Evolutionary conservation across 2,329 filamentous ascomycete species (phyloP).

Genomic region (Xylariomycetidae sp.): DNA sequence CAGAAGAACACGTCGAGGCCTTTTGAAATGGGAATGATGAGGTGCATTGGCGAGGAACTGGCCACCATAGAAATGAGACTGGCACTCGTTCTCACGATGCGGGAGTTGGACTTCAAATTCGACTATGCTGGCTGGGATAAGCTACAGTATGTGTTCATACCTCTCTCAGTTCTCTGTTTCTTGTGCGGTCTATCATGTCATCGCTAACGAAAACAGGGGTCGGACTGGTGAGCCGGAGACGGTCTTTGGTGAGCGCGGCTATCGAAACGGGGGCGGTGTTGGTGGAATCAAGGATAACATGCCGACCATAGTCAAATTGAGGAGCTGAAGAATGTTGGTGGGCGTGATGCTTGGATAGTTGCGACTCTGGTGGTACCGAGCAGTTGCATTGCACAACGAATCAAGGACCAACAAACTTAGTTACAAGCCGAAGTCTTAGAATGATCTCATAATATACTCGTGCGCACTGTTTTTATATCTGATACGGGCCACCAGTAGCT

Average conservation of each 20-base stretch:
- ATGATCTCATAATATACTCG: too few relatives aligned
- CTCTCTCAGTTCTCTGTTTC: background rate
- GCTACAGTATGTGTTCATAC: conserved; percentile 4
- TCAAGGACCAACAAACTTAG: too few relatives aligned
- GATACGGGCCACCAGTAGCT: too few relatives aligned
- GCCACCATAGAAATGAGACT: conserved; percentile 22
- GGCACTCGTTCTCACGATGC: conserved; percentile 15
- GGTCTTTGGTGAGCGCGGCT: background rate
- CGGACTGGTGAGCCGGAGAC: background rate
- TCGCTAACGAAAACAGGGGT: background rate
- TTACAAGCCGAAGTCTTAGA: too few relatives aligned
- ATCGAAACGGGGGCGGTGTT: background rate
- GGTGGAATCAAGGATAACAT: background rate
- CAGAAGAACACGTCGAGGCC: conserved; percentile 23
- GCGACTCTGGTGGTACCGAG: too few relatives aligned
- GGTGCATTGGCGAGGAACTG: conserved; percentile 26
- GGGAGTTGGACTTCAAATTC: conserved; percentile 16
- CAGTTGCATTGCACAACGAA: too few relatives aligned
- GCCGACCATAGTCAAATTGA: background rate
- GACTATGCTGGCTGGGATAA: conserved; percentile 8
- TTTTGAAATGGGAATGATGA: conserved; percentile 26
- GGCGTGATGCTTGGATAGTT: too few relatives aligned
- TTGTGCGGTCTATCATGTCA: background rate
- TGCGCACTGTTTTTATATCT: too few relatives aligned
- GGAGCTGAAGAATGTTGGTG: too few relatives aligned